A percentile compares a stretch with the other conserved stretches of the same genome.
These are phyloP conservation scores for Rhodosporidiobolus sp. DNA, from an alignment of 768 basidiomycete genomes.

Conservation along the genomic window DNA sequence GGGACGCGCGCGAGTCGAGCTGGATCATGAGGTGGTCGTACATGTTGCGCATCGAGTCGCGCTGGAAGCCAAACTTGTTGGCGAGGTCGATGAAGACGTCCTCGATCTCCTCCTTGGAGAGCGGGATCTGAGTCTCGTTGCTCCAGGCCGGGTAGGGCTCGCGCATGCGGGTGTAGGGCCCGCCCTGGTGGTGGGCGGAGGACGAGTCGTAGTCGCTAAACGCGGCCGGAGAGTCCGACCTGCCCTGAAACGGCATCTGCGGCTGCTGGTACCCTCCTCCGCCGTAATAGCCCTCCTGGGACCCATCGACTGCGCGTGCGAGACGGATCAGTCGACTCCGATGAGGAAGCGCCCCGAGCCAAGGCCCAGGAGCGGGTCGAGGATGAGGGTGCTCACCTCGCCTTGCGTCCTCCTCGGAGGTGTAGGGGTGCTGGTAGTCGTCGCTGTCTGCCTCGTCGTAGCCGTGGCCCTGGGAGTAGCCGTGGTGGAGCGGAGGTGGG, in stretches of 20 bases:
- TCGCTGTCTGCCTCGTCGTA: constrained; percentile 23
- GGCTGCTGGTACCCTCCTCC: constrained; percentile 27
- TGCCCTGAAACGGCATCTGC: constrained; percentile 23
- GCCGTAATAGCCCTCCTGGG: constrained; percentile 33
- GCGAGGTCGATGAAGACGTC: constrained; percentile 95
- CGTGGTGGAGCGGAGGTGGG: constrained; percentile 4
- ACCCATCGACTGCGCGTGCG: constrained; percentile 16
- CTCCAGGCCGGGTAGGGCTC: constrained; percentile 96
- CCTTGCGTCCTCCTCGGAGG: constrained; percentile 23
- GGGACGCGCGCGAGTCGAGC: constrained; percentile 90
- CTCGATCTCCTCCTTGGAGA: constrained; percentile 98
- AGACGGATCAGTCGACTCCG: not conserved
- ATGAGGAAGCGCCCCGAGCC: not conserved
- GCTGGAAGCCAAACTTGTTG: constrained; percentile 98
- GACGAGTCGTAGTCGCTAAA: constrained; percentile 36
- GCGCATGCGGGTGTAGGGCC: constrained; percentile 53
- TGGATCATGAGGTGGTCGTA: constrained; percentile 98
- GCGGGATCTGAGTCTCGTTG: constrained; percentile 83
- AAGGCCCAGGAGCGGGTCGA: not conserved
- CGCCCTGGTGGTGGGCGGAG: constrained; percentile 22
- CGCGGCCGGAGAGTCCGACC: constrained; percentile 30
- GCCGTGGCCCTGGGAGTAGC: constrained; percentile 5
- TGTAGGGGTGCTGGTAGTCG: constrained; percentile 32
- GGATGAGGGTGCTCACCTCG: constrained; percentile 5
- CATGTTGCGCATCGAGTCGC: constrained; percentile 93